Base-by-base conservation (phyloP, 768 basidiomycete species). In the Aureoboletus auriporus region DNA sequence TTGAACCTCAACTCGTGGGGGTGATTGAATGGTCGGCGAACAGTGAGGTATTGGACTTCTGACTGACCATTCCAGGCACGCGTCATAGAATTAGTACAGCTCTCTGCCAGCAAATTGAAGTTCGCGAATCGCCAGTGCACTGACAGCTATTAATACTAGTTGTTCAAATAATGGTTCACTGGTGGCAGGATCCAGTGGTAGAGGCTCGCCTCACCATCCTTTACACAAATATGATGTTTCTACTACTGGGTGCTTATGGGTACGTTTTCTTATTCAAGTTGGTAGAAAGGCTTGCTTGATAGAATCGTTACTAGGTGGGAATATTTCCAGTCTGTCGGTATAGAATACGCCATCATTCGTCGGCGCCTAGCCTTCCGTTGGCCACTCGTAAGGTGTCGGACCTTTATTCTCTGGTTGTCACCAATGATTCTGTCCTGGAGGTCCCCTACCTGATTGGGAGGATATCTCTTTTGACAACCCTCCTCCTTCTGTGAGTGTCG, bases 281-380 rank as follows among this genome's bases (percentile, higher is more conserved):
- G 5, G 6, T n/a, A 17, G 16, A 14, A 23, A 42, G 11, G 17
- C 12, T 6, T 39, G 5, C 17, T 42, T 35, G 11, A 47, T 10
- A 7, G n/a, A 28, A 26, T 17, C 2, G 17, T 11, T 35, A 8
- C 1, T 31, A 66, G 63, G 6, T 65, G 63, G 64, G 55, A 61
- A 17, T 65, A 62, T 12, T n/a, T 57, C 4, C 48, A 42, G 8
- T 50, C 59, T 1, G 49, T 50, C 4, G 43, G 33, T 10, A 46
- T 64, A 8, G 63, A 65, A 47, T 57, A 43, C 27, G 52, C 55
- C n/a, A 23, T 66, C 17, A 41, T 65, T 39, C 44, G 53, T 31
- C 39, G 51, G 13, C 48, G 46, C 33, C 27, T 62, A 7, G n/a
- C 57, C n/a, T 57, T 66, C 30, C 61, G 49, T 11, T 66, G 55